phyloP scores from a whole-genome alignment of 2,329 filamentous ascomycete genomes.

The Paramyrothecium sp. region DNA sequence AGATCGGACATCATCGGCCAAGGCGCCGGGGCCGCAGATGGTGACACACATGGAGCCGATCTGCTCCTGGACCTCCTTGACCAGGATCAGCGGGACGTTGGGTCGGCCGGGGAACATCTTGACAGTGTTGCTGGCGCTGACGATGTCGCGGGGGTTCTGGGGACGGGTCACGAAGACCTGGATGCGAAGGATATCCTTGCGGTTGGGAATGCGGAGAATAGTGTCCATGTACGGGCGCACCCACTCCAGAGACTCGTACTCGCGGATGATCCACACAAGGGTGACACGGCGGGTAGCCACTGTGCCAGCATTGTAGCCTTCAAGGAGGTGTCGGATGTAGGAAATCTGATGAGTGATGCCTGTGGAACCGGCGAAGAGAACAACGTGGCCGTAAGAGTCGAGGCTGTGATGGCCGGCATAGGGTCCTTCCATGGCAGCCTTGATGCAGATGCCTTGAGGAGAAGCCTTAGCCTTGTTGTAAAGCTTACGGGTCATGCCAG shows the following conservation, averaged over 20 bases:
- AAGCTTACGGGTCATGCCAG: constrained; percentile 81
- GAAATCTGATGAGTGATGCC: constrained; percentile 95
- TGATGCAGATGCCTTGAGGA: constrained; percentile 57
- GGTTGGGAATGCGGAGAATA: constrained; percentile 74
- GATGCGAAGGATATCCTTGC: constrained; percentile 80
- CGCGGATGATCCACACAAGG: constrained; percentile 90
- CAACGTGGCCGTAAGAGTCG: constrained; percentile 86
- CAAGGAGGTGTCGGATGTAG: constrained; percentile 75
- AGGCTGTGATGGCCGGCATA: constrained; percentile 83
- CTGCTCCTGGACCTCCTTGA: constrained; percentile 78
- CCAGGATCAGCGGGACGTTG: constrained; percentile 75
- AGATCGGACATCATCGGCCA: constrained; percentile 73
- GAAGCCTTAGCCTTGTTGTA: constrained; percentile 64
- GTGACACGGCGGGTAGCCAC: constrained; percentile 79
- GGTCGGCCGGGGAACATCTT: constrained; percentile 91
- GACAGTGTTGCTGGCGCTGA: constrained; percentile 74
- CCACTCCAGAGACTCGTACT: constrained; percentile 88
- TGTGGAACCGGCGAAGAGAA: constrained; percentile 89
- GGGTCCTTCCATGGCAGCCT: constrained; percentile 82
- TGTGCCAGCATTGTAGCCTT: constrained; percentile 66
- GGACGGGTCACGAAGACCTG: constrained; percentile 90
- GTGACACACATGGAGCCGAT: constrained; percentile 86
- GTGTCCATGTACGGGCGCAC: constrained; percentile 80
- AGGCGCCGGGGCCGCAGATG: constrained; percentile 72
- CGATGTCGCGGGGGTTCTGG: constrained; percentile 77